Conservation (phyloP, 768 basidiomycete species). For the Gloeophyllum trabeum region DNA sequence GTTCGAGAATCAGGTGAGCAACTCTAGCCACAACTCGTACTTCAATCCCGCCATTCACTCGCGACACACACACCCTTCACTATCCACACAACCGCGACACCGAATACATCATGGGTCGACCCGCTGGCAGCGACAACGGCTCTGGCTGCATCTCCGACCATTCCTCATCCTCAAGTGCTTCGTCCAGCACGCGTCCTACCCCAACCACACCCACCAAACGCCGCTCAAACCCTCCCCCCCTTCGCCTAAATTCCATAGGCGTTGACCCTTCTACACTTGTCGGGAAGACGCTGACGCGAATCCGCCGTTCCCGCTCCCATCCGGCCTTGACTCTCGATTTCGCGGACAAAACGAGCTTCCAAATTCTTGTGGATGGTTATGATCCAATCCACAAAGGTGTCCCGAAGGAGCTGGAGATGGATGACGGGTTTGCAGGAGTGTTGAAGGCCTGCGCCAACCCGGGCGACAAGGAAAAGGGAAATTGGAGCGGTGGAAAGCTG, state of each 20-base stretch:
- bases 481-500: slow-evolving; percentile 19
- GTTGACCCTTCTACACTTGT: slow-evolving; percentile 18
- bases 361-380: slow-evolving; percentile 53
- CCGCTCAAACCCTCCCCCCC: slow-evolving; percentile 6
- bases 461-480: slow-evolving; percentile 12
- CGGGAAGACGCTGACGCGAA: slow-evolving; percentile 19
- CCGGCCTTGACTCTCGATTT: slow-evolving; percentile 25
- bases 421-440: slow-evolving; percentile 25
- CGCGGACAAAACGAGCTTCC: slow-evolving; percentile 22
- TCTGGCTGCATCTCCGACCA: too few relatives aligned
- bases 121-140: too few relatives aligned
- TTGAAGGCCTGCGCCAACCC: slow-evolving; percentile 23
- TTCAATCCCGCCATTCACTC: too few relatives aligned
- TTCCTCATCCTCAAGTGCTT: too few relatives aligned
- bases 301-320: slow-evolving; percentile 20
- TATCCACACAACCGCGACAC: too few relatives aligned
- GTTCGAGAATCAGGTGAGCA: too few relatives aligned
- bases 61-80: too few relatives aligned
- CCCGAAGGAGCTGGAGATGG: slow-evolving; percentile 50
- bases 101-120: too few relatives aligned
- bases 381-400: slow-evolving; percentile 42
- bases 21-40: too few relatives aligned
- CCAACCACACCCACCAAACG: slow-evolving; percentile 1
- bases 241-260: slow-evolving; percentile 12
- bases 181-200: too few relatives aligned